A percentile compares a stretch with the other conserved stretches of the same genome.
These are phyloP conservation scores for Mentha longifolia DNA, from an alignment of 257 asterid genomes.

Conservation along the genomic window DNA sequence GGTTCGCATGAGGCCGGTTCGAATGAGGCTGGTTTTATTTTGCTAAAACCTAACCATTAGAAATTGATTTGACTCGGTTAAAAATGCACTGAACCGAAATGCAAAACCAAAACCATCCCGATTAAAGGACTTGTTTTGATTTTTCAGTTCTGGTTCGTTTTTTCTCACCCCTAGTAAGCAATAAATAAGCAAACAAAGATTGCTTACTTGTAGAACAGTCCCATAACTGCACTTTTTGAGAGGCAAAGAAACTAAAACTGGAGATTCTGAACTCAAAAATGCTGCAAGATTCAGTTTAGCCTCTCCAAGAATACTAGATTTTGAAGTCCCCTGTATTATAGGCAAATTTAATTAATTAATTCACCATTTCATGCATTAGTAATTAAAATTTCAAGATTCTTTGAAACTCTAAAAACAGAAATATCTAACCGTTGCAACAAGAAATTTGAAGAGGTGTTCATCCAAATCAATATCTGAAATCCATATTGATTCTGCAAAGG, in stretches of 20 bases:
- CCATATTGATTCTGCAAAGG: slow-evolving; percentile 48
- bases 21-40: background rate
- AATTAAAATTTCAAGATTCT: background rate
- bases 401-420: background rate
- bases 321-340: slow-evolving; percentile 45
- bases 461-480: slow-evolving; percentile 38
- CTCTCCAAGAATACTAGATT: slow-evolving; percentile 53
- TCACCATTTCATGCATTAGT: background rate
- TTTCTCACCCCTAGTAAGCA: background rate
- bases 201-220: slow-evolving; percentile 47
- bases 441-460: slow-evolving; percentile 40
- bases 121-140: too few species aligned
- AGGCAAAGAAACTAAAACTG: slow-evolving; percentile 45
- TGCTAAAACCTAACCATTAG: background rate
- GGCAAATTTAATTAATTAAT: background rate
- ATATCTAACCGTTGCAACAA: slow-evolving; percentile 45
- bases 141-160: background rate
- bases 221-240: slow-evolving; percentile 45
- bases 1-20: background rate
- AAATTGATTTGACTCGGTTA: background rate
- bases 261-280: slow-evolving; percentile 40
- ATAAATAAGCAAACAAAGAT: background rate
- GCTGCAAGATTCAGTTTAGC: slow-evolving; percentile 39
- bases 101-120: too few species aligned
- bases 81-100: too few species aligned